These are phyloP conservation scores for Citropsis articulata DNA, from an alignment of 345 rosid genomes.

Conservation along the genomic window DNA sequence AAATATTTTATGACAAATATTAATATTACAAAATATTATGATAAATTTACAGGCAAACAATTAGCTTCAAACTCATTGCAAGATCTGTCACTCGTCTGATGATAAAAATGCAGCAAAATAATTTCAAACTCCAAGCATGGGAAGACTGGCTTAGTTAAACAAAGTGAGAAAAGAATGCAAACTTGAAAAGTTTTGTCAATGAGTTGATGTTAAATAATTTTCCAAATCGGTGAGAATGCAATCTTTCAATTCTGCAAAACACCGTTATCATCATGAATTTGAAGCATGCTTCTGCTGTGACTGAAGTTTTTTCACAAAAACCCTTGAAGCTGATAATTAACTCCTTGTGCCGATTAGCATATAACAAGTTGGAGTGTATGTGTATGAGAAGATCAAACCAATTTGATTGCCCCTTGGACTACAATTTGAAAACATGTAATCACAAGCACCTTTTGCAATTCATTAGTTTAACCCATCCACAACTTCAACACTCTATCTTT, in stretches of 20 bases:
- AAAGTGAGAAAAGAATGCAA: neutral
- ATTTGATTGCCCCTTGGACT: neutral
- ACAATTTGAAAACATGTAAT: slow-evolving; percentile 1
- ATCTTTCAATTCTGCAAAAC: neutral
- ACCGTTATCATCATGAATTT: neutral
- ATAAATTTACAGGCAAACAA: neutral
- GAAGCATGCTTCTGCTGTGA: neutral
- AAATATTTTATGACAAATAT: neutral
- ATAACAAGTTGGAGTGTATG: neutral
- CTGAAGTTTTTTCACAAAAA: neutral
- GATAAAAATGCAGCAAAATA: neutral
- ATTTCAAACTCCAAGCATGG: neutral
- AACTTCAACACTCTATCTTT: slow-evolving; percentile 84
- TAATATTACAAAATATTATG: neutral
- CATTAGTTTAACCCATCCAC: slow-evolving; percentile 70
- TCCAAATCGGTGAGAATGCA: neutral
- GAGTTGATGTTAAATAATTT: no score
- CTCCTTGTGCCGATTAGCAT: neutral
- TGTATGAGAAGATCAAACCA: neutral
- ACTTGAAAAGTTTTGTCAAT: no score
- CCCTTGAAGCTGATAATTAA: neutral
- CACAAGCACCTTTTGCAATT: neutral
- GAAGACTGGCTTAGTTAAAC: neutral
- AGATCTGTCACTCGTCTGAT: neutral
- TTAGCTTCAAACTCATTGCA: neutral